These are phyloP conservation scores for Fusarium pseudograminearum DNA, from an alignment of 2,329 filamentous ascomycete species.

Conservation along the genomic window DNA sequence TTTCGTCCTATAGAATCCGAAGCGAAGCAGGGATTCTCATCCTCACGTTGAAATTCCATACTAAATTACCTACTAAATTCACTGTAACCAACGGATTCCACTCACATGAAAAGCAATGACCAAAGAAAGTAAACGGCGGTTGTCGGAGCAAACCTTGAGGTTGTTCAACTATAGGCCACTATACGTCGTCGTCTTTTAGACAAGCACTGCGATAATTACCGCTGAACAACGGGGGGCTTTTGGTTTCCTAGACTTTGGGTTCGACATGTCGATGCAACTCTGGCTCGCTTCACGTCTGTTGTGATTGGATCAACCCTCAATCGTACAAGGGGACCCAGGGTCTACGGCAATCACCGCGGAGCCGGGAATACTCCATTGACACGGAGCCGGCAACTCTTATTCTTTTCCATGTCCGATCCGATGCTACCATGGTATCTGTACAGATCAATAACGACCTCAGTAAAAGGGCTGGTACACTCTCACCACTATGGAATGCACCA, in stretches of 20 bases:
- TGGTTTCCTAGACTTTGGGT: neutral
- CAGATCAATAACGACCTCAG: neutral
- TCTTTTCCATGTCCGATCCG: neutral
- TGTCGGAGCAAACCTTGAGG: neutral
- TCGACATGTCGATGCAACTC: neutral
- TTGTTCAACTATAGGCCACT: neutral
- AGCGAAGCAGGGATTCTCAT: constrained; percentile 17
- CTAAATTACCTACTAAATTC: neutral
- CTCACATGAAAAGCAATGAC: neutral
- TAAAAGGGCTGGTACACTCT: too few species aligned
- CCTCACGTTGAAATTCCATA: neutral
- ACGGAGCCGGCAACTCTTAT: constrained; percentile 28
- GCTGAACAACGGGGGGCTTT: neutral
- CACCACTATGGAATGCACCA: neutral
- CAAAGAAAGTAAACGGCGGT: neutral
- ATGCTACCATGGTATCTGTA: neutral
- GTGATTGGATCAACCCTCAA: neutral
- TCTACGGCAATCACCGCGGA: constrained; percentile 18
- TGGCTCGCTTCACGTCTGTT: neutral
- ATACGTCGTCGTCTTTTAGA: neutral
- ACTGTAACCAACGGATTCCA: neutral
- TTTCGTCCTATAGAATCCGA: constrained; percentile 26
- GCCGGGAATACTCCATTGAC: constrained; percentile 24
- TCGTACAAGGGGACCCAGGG: neutral
- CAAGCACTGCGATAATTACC: neutral